These are phyloP conservation scores for Coelastrella sp. DNA, from an alignment of 139 green algal genomes.

Conservation along the genomic window DNA sequence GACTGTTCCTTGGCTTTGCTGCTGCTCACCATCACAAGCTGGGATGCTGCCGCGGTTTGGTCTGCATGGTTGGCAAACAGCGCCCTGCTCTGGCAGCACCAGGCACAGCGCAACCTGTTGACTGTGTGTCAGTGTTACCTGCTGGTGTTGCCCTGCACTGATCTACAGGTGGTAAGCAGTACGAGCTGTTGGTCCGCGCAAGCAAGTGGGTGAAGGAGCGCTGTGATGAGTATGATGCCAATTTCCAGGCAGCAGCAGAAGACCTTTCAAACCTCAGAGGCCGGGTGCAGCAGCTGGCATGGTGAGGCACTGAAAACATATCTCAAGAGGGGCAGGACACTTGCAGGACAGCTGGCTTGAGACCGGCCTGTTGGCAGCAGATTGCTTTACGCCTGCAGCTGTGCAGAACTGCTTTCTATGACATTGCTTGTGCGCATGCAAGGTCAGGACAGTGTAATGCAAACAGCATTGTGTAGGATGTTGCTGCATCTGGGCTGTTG, in stretches of 20 bases:
- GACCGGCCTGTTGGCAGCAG: too few species aligned
- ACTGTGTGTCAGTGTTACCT: background rate
- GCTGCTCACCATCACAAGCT: background rate
- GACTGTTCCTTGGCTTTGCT: slow-evolving; percentile 55
- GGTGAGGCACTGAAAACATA: background rate
- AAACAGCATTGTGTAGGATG: background rate
- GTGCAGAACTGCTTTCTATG: too few species aligned
- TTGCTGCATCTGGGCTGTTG: background rate
- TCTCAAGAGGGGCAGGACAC: too few species aligned
- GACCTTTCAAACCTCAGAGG: slow-evolving; percentile 67
- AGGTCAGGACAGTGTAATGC: too few species aligned
- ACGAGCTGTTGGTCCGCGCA: slow-evolving; percentile 54
- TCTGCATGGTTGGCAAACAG: background rate
- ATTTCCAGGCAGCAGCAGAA: slow-evolving; percentile 57
- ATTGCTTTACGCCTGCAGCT: too few species aligned
- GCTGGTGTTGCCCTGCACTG: background rate
- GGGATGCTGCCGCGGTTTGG: background rate
- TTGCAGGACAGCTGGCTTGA: too few species aligned
- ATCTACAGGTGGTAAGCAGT: slow-evolving; percentile 19
- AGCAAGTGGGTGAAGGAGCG: slow-evolving; percentile 66
- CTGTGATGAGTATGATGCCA: slow-evolving; percentile 66
- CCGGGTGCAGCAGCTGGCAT: slow-evolving; percentile 59
- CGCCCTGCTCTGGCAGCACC: background rate
- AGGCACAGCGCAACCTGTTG: background rate
- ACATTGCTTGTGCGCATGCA: too few species aligned